phyloP scores from a whole-genome alignment of 2,329 filamentous ascomycete genomes.

The Exophiala lecanii-corni region DNA sequence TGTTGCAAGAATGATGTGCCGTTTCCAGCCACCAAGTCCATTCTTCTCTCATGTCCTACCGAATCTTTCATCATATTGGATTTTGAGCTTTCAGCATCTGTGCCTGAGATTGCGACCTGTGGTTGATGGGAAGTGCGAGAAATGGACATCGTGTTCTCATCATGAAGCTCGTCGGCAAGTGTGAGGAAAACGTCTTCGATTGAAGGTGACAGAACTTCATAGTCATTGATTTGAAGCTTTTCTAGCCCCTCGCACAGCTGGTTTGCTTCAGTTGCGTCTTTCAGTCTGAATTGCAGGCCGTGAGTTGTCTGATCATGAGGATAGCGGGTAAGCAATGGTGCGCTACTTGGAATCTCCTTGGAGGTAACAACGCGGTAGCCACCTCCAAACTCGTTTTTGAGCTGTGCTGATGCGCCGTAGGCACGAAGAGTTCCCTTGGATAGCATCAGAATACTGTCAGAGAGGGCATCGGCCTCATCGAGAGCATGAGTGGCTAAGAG shows the following conservation, averaged over 20 bases:
- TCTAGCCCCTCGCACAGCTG: conserved; percentile 53
- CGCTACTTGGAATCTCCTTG: conserved; percentile 49
- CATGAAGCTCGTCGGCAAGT: conserved; percentile 63
- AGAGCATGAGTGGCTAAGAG: conserved; percentile 88
- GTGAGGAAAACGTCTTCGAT: conserved; percentile 89
- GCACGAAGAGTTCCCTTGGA: conserved; percentile 81
- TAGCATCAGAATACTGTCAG: conserved; percentile 81
- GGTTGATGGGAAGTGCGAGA: background rate
- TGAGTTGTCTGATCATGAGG: conserved; percentile 45
- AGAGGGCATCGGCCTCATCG: conserved; percentile 83
- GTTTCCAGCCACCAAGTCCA: background rate
- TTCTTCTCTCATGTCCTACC: too few species aligned
- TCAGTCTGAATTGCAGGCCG: conserved; percentile 30
- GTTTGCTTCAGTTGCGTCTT: background rate
- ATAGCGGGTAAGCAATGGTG: conserved; percentile 38
- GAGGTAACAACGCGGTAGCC: conserved; percentile 63
- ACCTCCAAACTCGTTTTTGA: conserved; percentile 74
- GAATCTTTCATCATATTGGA: background rate
- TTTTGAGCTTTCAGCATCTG: background rate
- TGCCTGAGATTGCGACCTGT: background rate
- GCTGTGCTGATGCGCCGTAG: conserved; percentile 74
- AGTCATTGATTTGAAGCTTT: conserved; percentile 62
- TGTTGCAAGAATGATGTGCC: conserved; percentile 41
- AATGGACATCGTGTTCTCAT: background rate
- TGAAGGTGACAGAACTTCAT: conserved; percentile 78